A percentile compares a stretch with the other conserved stretches of the same genome.
These are phyloP conservation scores for Hyaloscypha hepaticicola DNA, from an alignment of 495 filamentous ascomycete species.

Conservation along the genomic window DNA sequence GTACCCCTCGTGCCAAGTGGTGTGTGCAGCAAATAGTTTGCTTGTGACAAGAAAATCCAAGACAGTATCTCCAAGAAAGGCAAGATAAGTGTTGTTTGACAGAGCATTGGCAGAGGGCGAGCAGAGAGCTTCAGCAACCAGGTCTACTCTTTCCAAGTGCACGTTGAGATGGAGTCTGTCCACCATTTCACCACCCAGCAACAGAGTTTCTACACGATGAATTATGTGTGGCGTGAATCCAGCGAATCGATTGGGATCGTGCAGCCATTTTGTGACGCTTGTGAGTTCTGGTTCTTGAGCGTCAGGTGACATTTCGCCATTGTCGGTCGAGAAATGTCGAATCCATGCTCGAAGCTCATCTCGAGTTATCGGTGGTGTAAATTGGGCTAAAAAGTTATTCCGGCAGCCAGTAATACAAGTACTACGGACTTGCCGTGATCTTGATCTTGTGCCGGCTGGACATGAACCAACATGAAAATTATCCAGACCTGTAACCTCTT, in stretches of 20 bases:
- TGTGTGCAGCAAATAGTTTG: conserved; percentile 22
- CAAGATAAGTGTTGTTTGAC: conserved; percentile 76
- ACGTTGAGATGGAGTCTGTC: conserved; percentile 56
- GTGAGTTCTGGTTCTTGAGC: background rate
- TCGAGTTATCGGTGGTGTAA: background rate
- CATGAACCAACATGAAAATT: background rate
- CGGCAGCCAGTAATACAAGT: background rate
- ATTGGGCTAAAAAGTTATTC: background rate
- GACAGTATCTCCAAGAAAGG: conserved; percentile 83
- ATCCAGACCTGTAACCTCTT: conserved; percentile 7
- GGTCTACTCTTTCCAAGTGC: conserved; percentile 48
- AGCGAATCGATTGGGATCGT: conserved; percentile 48
- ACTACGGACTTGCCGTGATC: background rate
- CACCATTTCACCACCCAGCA: conserved; percentile 63
- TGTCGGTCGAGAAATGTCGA: background rate
- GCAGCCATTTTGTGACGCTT: conserved; percentile 11
- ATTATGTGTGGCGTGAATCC: conserved; percentile 72
- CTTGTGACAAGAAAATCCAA: conserved; percentile 66
- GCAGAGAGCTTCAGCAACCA: conserved; percentile 69
- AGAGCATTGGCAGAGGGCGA: conserved; percentile 56
- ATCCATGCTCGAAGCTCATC: background rate
- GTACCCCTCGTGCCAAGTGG: conserved; percentile 74
- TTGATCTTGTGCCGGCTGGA: background rate
- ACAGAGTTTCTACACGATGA: conserved; percentile 59
- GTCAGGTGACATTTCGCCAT: background rate